A percentile compares a stretch with the other conserved stretches of the same genome.
phyloP scores from a whole-genome alignment of 768 basidiomycete genomes.

The Leccinum olivaceopallidum region DNA sequence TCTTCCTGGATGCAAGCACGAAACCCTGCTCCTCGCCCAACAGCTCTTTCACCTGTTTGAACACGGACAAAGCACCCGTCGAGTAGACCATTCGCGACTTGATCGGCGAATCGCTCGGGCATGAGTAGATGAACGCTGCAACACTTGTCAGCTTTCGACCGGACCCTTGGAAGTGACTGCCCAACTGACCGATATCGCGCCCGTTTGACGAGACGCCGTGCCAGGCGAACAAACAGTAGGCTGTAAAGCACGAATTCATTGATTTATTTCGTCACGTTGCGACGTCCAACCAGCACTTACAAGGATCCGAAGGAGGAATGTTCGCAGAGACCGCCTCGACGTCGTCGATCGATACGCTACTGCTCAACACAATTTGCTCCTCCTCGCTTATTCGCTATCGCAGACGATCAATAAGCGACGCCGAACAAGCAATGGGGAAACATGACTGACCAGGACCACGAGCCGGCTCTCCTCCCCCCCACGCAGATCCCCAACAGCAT shows the following conservation, averaged over 20 bases:
- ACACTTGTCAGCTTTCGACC: slow-evolving; percentile 1
- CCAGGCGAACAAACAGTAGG: slow-evolving; percentile 72
- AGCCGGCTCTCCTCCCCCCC: slow-evolving; percentile 49
- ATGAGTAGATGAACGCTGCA: slow-evolving; percentile 91
- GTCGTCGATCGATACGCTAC: slow-evolving; percentile 39
- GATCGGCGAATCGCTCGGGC: slow-evolving; percentile 78
- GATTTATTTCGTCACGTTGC: background rate
- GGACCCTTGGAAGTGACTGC: background rate
- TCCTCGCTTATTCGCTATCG: slow-evolving; percentile 66
- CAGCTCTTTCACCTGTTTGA: slow-evolving; percentile 54
- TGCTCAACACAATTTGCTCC: slow-evolving; percentile 58
- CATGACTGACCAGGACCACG: slow-evolving; percentile 58
- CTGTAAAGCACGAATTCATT: slow-evolving; percentile 23
- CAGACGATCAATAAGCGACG: background rate
- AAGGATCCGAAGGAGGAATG: slow-evolving; percentile 61
- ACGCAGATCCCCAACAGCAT: slow-evolving; percentile 62
- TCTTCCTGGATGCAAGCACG: slow-evolving; percentile 53
- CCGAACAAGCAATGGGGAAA: background rate
- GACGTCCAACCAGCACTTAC: slow-evolving; percentile 28
- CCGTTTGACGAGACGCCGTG: slow-evolving; percentile 43
- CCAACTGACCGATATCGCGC: slow-evolving; percentile 59
- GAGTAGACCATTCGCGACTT: slow-evolving; percentile 91
- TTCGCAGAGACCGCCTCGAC: slow-evolving; percentile 46
- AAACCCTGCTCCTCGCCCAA: slow-evolving; percentile 45
- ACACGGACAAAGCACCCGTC: slow-evolving; percentile 59